Percentiles rank a stretch among this genome's conserved stretches.
Conservation (phyloP, 441 rosid species). For the Erodium moschatum region DNA sequence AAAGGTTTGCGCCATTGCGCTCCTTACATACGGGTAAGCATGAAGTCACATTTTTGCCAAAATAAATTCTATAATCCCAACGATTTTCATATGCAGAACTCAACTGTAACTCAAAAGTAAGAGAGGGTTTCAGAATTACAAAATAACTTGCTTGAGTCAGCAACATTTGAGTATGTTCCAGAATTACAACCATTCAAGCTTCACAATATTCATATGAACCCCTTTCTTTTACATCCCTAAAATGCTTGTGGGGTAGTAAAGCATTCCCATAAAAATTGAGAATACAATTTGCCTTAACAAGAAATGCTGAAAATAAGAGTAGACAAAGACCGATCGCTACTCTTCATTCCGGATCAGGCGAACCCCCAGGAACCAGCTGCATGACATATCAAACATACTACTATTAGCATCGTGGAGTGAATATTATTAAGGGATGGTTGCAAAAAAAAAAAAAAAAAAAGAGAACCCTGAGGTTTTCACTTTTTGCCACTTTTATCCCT, state of each 20-base stretch:
- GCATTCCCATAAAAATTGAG: constrained; percentile 13
- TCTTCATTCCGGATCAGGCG: constrained; percentile 64
- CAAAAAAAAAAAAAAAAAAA: no score
- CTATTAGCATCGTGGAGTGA: neutral
- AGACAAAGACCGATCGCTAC: neutral
- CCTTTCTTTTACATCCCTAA: neutral
- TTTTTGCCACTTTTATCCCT: no score
- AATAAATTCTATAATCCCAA: neutral
- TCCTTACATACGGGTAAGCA: no score
- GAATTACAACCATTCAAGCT: constrained; percentile 3
- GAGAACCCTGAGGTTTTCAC: no score
- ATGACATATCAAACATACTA: constrained; percentile 19
- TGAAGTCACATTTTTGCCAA: neutral
- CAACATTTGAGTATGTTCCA: constrained; percentile 1
- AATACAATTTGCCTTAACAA: constrained; percentile 8
- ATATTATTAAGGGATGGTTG: neutral
- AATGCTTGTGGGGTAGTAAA: neutral
- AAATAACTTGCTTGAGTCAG: neutral
- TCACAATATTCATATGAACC: neutral
- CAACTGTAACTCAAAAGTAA: neutral
- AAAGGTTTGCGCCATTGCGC: no score
- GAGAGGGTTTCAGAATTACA: neutral
- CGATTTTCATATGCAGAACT: neutral
- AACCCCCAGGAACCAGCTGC: constrained; percentile 89
- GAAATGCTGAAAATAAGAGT: neutral